These are phyloP conservation scores for Mortierella sp. DNA, from an alignment of 371 early-diverging fungal genomes.

Conservation along the genomic window DNA sequence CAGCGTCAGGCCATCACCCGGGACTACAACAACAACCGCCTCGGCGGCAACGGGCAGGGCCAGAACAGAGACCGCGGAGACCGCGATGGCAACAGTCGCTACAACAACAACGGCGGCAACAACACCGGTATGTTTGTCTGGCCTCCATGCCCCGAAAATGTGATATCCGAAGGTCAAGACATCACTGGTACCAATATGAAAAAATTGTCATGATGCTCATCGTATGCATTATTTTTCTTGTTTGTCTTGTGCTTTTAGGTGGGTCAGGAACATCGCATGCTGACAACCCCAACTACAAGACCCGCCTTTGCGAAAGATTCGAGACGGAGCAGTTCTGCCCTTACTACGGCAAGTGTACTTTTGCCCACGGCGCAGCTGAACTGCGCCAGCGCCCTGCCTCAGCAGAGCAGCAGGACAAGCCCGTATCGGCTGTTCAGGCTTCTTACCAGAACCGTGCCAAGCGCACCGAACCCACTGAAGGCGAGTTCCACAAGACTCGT, in stretches of 20 bases:
- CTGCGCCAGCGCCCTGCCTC: conserved; percentile 74
- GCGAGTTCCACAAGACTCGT: conserved; percentile 87
- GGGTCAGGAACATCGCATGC: conserved; percentile 52
- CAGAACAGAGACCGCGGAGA: conserved; percentile 44
- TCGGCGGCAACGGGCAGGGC: conserved; percentile 19
- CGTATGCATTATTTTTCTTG: not conserved
- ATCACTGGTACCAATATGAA: not conserved
- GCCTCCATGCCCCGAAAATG: not conserved
- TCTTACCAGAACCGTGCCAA: conserved; percentile 38
- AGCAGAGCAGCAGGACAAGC: conserved; percentile 56
- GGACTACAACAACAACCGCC: conserved; percentile 45
- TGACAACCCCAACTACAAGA: conserved; percentile 88
- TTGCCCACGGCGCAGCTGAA: conserved; percentile 88
- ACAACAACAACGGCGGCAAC: conserved; percentile 19
- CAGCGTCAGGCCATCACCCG: conserved; percentile 60
- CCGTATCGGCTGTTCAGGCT: conserved; percentile 46
- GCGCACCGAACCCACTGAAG: conserved; percentile 58
- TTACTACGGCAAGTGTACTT: conserved; percentile 85
- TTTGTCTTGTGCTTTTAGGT: conserved; percentile 19
- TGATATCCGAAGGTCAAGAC: conserved; percentile 12
- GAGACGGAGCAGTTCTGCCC: conserved; percentile 86
- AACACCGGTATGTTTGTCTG: conserved; percentile 27
- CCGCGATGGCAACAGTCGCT: conserved; percentile 42
- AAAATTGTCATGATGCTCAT: not conserved
- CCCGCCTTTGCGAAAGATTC: conserved; percentile 86